Percentiles rank a stretch among this genome's conserved stretches.
Conservation (phyloP, 441 rosid genomes). For the Raphanus hybrid region DNA sequence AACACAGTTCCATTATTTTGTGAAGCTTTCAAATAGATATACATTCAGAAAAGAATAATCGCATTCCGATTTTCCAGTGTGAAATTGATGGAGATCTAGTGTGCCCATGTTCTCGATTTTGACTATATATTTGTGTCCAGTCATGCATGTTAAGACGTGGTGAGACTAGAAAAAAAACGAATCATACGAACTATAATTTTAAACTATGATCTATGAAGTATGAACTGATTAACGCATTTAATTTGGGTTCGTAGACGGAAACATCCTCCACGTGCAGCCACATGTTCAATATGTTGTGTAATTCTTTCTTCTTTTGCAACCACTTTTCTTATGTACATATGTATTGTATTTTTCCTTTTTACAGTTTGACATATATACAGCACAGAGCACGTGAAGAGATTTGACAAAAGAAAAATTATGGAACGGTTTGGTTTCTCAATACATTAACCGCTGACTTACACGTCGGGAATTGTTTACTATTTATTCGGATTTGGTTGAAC, state of each 20-base stretch:
- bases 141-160: constrained; percentile 37
- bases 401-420: constrained; percentile 27
- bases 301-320: constrained; percentile 24
- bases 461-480: background rate
- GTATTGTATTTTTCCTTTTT: constrained; percentile 25
- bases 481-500: background rate
- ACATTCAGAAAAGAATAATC: constrained; percentile 19
- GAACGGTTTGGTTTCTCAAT: background rate
- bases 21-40: background rate
- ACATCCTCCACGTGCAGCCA: constrained; percentile 42
- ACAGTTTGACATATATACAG: constrained; percentile 6
- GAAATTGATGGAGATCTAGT: constrained; percentile 36
- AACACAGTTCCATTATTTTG: background rate
- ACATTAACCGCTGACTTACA: background rate
- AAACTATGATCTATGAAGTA: constrained; percentile 5
- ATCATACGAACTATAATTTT: constrained; percentile 26
- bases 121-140: constrained; percentile 25
- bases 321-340: background rate
- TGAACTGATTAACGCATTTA: constrained; percentile 28
- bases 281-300: constrained; percentile 27
- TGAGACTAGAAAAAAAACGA: background rate
- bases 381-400: constrained; percentile 31
- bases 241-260: constrained; percentile 27
- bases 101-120: constrained; percentile 30
- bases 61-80: constrained; percentile 18